phyloP scores from a whole-genome alignment of 2,329 filamentous ascomycete genomes.

The Biscogniauxia marginata region DNA sequence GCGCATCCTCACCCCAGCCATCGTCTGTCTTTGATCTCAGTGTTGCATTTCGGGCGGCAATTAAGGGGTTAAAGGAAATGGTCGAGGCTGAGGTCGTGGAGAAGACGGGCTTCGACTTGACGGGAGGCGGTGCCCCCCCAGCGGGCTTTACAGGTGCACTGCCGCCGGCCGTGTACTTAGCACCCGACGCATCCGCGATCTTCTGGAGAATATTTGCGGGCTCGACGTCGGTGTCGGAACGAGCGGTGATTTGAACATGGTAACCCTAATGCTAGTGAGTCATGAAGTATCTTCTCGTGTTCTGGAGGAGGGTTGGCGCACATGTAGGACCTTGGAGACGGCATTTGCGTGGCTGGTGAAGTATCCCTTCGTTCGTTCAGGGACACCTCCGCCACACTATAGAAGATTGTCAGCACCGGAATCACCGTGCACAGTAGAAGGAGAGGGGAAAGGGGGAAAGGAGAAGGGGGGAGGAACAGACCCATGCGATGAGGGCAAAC shows the following conservation, averaged over 20 bases:
- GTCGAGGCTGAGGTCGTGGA: conserved; percentile 65
- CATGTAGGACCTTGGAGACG: conserved; percentile 85
- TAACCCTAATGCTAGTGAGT: conserved; percentile 61
- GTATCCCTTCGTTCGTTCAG: conserved; percentile 97
- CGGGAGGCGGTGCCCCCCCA: conserved; percentile 63
- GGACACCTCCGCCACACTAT: conserved; percentile 89
- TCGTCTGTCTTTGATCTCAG: conserved; percentile 65
- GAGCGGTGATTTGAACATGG: conserved; percentile 94
- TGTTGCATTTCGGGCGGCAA: conserved; percentile 62
- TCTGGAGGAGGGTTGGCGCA: conserved; percentile 10
- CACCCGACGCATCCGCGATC: conserved; percentile 88
- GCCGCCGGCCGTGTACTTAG: conserved; percentile 81
- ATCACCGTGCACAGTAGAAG: conserved; percentile 3
- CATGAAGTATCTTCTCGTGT: neutral
- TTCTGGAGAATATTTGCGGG: conserved; percentile 89
- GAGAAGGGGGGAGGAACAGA: conserved; percentile 33
- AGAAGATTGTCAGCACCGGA: conserved; percentile 4
- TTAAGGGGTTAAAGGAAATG: conserved; percentile 64
- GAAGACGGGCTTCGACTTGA: conserved; percentile 88
- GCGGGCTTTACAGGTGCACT: conserved; percentile 47
- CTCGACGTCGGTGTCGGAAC: conserved; percentile 84
- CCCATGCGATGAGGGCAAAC: conserved; percentile 89
- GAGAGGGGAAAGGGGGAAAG: neutral
- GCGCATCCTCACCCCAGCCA: conserved; percentile 93
- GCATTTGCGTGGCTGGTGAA: conserved; percentile 92